Base-by-base conservation (phyloP, 257 asterid genomes). In the Echites panduratus region DNA sequence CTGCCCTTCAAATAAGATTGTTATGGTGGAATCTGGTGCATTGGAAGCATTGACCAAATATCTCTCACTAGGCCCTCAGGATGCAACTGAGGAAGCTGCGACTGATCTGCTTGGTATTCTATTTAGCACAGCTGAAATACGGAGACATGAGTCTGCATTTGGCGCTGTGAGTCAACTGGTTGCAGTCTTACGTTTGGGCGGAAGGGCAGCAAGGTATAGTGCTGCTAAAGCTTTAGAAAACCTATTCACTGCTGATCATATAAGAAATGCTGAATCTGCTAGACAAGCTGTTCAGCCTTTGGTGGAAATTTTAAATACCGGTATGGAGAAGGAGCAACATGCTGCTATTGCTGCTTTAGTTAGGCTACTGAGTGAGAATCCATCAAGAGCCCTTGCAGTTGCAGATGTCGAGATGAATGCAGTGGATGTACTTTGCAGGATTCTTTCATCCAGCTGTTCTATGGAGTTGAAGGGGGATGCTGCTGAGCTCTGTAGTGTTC, bases 361-460 rank as follows among this genome's bases (percentile, higher is more conserved):
- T 75, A 83, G 92, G 80, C 83, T 95, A 73, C 89, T 95, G 75
- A 92, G 86, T 62, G 99, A 90, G 75, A 92, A 95, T 79, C 91
- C 98, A 54, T 92, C 98, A 7, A 90, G 85, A 79, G 98, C 96
- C 71, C 96, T 95, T 75, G 97, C 89, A 10, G 98, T 95, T 74
- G 97, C 96, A 68, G 99, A 95, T 76, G 90, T 90, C 65, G 99
- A 95, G 88, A 87, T 92, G 97, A 92, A 92, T 75, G 99, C 98
- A 0, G 90, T 95, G 41, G 99, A 95, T 38, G 96, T 92, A 62
- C 85, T 95, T 32, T 95, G 96, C 86, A 82, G 84, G 82, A 95
- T 92, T 80, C 93, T 95, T 73, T 89, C 97, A 4, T 86, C 98
- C 20, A 84, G 91, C 77, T 77, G 85, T 79, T 88, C 99, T 10